phyloP scores from a whole-genome alignment of 768 basidiomycete species.

The Brasilioporus rufonigricans region DNA sequence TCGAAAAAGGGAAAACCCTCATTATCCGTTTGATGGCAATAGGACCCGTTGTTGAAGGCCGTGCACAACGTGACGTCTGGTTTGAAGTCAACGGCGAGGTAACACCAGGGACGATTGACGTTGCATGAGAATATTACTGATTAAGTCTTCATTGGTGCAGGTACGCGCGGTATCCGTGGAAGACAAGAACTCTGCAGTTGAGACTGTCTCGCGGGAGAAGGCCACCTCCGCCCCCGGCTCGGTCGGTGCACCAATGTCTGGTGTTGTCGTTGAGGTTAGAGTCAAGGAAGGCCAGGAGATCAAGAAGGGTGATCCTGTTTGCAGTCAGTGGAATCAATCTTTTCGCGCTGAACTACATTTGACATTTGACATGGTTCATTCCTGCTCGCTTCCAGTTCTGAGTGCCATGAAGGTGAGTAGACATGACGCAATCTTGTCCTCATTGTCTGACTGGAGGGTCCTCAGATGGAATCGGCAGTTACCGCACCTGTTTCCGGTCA shows the following conservation, averaged over 20 bases:
- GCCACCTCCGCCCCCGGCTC: constrained; percentile 92
- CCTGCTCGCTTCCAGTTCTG: constrained; percentile 53
- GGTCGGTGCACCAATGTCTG: constrained; percentile 97
- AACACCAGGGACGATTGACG: constrained; percentile 19
- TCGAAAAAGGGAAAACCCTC: constrained; percentile 95
- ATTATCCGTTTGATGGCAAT: constrained; percentile 96
- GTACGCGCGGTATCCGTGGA: constrained; percentile 94
- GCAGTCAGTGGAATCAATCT: constrained; percentile 53
- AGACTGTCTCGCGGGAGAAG: constrained; percentile 92
- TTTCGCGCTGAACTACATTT: constrained; percentile 19
- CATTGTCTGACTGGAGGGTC: constrained; percentile 19
- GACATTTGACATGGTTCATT: constrained; percentile 13
- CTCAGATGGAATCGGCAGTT: constrained; percentile 95
- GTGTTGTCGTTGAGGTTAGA: constrained; percentile 96
- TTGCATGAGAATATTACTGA: constrained; percentile 15
- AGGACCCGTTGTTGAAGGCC: constrained; percentile 88
- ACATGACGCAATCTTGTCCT: not conserved
- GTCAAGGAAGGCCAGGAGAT: constrained; percentile 98
- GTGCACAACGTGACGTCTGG: constrained; percentile 94
- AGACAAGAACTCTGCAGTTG: constrained; percentile 96
- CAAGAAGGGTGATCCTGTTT: constrained; percentile 96
- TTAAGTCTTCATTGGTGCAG: constrained; percentile 38
- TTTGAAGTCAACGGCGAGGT: constrained; percentile 98
- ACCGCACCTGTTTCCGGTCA: constrained; percentile 96
- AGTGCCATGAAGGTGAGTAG: constrained; percentile 91